Base-by-base conservation (phyloP, 768 basidiomycete species). In the Floccularia luteovirens region DNA sequence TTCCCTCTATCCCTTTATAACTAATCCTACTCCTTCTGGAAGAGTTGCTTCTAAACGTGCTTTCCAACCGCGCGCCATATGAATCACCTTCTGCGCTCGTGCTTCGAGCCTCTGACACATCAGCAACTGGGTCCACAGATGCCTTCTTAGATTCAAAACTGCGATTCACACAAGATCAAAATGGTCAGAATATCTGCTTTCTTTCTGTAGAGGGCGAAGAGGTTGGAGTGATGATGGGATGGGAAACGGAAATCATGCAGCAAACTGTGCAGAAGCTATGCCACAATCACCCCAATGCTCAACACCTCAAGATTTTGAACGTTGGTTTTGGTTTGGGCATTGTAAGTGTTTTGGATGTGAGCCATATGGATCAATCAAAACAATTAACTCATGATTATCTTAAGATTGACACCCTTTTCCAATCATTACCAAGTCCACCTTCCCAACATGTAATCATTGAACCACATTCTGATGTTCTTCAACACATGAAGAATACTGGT, bases 141-240 rank as follows among this genome's bases (percentile, higher is more conserved):
- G 67, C 72, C 3, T 98, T 91, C 55, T 65, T 99, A 14, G 55
- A 72, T 2, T 84, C 88, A 2, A 70, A 63, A 38, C 63, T 98
- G 28, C 67, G 67, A 25, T 98, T 79, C 59, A 72, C 68, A 7
- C 67, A 60, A 24, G 91, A 94, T 54, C 64, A 71, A 23, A 58
- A 73, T 24, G 90, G 86, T 1, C 90, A 92, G 57, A 84, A 90
- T 36, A 75, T 96, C 16, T 96, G 92, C 45, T 60, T 88, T 37
- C 53, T 90, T 38, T 62, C 71, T 43, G 66, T 73, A 2, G 73
- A 67, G 11, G 78, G 77, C 21, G 82, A 83, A 47, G 84, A 91
- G 43, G 75, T 93, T n/a, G 90, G 91, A 10, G 94, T 99, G 4
- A 99, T 99, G 96, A 99, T 99, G 96, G 90, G 92, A 1, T 99